phyloP scores from a whole-genome alignment of 176 grass and related monocot species.

The Bothriochloa decipiens region DNA sequence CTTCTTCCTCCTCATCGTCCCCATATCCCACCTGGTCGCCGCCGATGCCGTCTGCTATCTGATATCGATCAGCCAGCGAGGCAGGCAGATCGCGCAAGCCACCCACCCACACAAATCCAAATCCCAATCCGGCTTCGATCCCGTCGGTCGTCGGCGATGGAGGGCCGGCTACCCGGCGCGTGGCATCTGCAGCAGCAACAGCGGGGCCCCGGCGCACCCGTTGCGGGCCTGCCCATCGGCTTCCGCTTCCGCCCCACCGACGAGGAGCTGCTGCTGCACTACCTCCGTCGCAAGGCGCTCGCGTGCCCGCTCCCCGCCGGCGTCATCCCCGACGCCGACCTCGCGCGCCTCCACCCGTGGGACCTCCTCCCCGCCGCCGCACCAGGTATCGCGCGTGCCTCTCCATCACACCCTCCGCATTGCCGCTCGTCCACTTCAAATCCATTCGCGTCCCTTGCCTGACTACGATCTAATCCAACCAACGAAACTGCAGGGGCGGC shows the following conservation, averaged over 20 bases:
- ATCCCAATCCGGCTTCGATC: not conserved
- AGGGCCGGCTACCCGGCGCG: not conserved
- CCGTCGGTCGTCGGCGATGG: not conserved
- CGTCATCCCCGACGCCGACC: constrained; percentile 83
- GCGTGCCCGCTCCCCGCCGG: constrained; percentile 73
- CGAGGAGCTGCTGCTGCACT: constrained; percentile 89
- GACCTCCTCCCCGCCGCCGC: constrained; percentile 58
- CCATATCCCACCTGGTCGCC: too few species aligned
- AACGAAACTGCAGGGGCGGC: not conserved
- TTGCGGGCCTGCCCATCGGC: constrained; percentile 63
- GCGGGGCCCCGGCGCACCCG: not conserved
- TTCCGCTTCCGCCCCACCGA: too few species aligned
- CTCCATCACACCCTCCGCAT: not conserved
- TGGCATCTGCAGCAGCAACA: not conserved
- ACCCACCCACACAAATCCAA: not conserved
- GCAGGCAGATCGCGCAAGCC: not conserved
- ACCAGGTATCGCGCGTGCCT: constrained; percentile 42
- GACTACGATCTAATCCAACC: too few species aligned
- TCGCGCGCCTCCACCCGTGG: constrained; percentile 61
- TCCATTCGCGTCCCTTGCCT: not conserved
- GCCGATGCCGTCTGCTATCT: not conserved
- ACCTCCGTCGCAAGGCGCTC: constrained; percentile 81
- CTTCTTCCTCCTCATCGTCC: too few species aligned
- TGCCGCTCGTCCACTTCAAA: not conserved
- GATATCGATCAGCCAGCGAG: not conserved